A percentile compares a stretch with the other conserved stretches of the same genome.
phyloP scores from a whole-genome alignment of 2,329 filamentous ascomycete genomes.

The Sporothrix schenckii region DNA sequence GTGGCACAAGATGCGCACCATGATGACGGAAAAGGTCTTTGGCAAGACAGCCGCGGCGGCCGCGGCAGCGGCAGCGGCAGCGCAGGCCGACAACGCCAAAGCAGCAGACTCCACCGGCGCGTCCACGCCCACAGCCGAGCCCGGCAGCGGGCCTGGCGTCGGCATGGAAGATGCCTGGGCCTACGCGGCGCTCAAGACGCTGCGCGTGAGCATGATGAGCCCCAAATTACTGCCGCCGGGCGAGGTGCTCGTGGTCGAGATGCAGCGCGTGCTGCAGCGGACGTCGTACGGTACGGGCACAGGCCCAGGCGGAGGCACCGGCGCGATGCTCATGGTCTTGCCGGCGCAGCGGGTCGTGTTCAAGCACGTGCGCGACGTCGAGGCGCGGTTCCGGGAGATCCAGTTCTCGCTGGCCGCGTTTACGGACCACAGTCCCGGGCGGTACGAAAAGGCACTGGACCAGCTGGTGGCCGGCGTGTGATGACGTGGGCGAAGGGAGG shows the following conservation, averaged over 20 bases:
- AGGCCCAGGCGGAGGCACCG: conserved; percentile 29
- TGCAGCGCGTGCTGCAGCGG: conserved; percentile 65
- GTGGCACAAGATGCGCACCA: conserved; percentile 49
- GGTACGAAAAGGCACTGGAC: conserved; percentile 71
- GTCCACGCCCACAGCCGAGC: no score
- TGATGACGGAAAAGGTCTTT: conserved; percentile 58
- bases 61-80: not conserved
- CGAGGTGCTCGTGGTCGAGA: conserved; percentile 74
- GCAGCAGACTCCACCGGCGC: no score
- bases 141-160: no score
- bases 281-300: conserved; percentile 61
- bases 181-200: conserved; percentile 64
- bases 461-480: conserved; percentile 49
- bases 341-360: conserved; percentile 70
- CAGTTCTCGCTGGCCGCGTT: conserved; percentile 74
- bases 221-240: conserved; percentile 73
- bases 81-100: not conserved
- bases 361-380: conserved; percentile 71
- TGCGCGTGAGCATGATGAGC: conserved; percentile 69
- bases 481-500: not conserved
- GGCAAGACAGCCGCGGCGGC: conserved; percentile 47
- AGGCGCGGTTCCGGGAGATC: conserved; percentile 69
- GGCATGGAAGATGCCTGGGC: conserved; percentile 66
- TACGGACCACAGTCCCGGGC: conserved; percentile 72
- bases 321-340: conserved; percentile 40